Evolutionary conservation across 805 yeast genomes (phyloP), one percentile per base, ranked within the genome.

Genomic region (Candida quercuum): DNA sequence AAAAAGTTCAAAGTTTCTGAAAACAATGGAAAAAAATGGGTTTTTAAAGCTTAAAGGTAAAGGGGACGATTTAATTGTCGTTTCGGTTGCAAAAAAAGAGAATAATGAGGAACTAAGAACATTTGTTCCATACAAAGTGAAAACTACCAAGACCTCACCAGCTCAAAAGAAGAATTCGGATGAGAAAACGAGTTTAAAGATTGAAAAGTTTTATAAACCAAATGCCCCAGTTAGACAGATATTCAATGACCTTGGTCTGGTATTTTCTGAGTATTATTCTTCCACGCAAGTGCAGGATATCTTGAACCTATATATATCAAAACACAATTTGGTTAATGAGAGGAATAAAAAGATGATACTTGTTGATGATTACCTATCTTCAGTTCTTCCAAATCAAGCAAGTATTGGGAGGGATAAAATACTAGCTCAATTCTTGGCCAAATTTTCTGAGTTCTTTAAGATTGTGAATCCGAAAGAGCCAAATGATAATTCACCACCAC

Each of bases 1-100:
- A 59, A 91, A 91, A 54, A 77, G 91, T 4, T 73, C 88, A 12
- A 89, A 88, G 57, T 87, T 81, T 52, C 62, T 91, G 38, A 91
- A 87, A 54, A 79, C 84, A 6, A 86, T 89, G 80, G 96, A 86
- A 47, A 91, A 87, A 56, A 69, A 71, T 31, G 76, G 77, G 2
- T 74, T 80, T 38, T 43, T 93, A 17, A 78, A 77, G 39, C 57
- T 81, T 19, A 86, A 88, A 48, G 97, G 95, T 7, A 85, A 86
- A 52, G 93, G 81, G 27, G 96, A 89, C 41, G 94, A 85, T 51
- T 63, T 88, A 20, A 69, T 73, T 1, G 66, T 91, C 16, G 64
- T 70, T 2, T 64, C 72, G 7, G 48, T 74, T 1, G 75, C 78
- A 22, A 71, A 69, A 13, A 63, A 61, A 20, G 61, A 63, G 0